Evolutionary conservation across 192 early-diverging fungal genomes (phyloP).

Genomic region (Gigaspora rosea): DNA sequence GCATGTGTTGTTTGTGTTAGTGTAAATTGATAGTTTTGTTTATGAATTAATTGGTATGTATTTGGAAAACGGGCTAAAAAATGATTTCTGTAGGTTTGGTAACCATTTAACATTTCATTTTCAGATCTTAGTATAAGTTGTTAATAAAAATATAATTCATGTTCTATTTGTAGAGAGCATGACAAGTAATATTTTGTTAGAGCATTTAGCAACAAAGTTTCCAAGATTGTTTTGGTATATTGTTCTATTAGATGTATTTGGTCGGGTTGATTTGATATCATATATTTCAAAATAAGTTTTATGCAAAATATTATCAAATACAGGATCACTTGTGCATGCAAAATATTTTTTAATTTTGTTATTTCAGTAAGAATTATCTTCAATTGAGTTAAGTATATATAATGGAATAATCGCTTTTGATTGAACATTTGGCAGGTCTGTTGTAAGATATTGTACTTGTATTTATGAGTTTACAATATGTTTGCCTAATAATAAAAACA

Average conservation of each 20-base stretch:
- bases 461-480: background rate
- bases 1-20: too few species aligned
- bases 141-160: conserved; percentile 10
- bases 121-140: background rate
- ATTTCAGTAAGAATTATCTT: background rate
- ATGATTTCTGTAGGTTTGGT: too few species aligned
- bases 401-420: background rate
- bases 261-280: too few species aligned
- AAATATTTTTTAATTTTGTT: too few species aligned
- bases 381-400: background rate
- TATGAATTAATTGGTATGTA: background rate
- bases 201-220: too few species aligned
- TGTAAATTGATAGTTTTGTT: too few species aligned
- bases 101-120: background rate
- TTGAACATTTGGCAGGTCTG: background rate
- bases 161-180: background rate
- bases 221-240: too few species aligned
- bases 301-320: too few species aligned
- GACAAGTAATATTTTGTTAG: background rate
- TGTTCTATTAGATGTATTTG: too few species aligned
- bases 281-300: too few species aligned
- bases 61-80: too few species aligned
- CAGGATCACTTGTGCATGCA: too few species aligned
- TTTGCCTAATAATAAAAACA: conserved; percentile 9
- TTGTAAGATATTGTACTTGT: background rate